A percentile compares a stretch with the other conserved stretches of the same genome.
These are phyloP conservation scores for Cytospora piceicola DNA, from an alignment of 2,329 filamentous ascomycete species.

Conservation along the genomic window DNA sequence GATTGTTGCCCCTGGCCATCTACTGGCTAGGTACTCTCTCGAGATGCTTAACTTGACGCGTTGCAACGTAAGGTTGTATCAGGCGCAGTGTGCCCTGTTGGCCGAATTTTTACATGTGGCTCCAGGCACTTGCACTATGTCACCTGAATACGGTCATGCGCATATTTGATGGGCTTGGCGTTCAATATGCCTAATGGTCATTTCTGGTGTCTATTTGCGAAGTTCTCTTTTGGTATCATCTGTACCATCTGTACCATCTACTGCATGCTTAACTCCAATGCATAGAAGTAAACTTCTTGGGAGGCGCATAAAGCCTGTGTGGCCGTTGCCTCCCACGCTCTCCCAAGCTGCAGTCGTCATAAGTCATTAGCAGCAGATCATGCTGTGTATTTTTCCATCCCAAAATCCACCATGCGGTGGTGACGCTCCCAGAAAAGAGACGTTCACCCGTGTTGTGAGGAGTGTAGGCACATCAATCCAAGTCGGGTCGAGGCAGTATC, in stretches of 20 bases:
- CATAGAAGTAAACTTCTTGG: not conserved
- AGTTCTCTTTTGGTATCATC: slow-evolving; percentile 11
- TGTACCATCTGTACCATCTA: slow-evolving; percentile 2
- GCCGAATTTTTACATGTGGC: not conserved
- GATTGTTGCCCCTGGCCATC: not conserved
- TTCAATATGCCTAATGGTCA: not conserved
- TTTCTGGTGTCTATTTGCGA: slow-evolving; percentile 13
- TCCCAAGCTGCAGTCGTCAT: slow-evolving; percentile 5
- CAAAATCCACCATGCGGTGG: slow-evolving; percentile 4
- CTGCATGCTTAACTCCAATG: not conserved
- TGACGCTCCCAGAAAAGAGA: not conserved
- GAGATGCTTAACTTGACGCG: slow-evolving; percentile 7
- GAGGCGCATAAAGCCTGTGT: not conserved
- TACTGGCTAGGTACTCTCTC: not conserved
- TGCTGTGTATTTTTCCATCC: slow-evolving; percentile 9
- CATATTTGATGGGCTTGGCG: not conserved
- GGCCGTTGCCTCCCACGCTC: not conserved
- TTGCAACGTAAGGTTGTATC: slow-evolving; percentile 5
- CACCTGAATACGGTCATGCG: not conserved
- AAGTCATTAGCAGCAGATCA: slow-evolving; percentile 5
- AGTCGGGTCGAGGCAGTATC: slow-evolving; percentile 4
- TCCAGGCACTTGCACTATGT: not conserved
- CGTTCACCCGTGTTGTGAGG: not conserved
- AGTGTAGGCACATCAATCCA: slow-evolving; percentile 1
- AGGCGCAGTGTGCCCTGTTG: not conserved